Percentiles rank a stretch among this genome's conserved stretches.
phyloP scores from a whole-genome alignment of 169 alveolate species.

The Cardiosporidium cionae region DNA sequence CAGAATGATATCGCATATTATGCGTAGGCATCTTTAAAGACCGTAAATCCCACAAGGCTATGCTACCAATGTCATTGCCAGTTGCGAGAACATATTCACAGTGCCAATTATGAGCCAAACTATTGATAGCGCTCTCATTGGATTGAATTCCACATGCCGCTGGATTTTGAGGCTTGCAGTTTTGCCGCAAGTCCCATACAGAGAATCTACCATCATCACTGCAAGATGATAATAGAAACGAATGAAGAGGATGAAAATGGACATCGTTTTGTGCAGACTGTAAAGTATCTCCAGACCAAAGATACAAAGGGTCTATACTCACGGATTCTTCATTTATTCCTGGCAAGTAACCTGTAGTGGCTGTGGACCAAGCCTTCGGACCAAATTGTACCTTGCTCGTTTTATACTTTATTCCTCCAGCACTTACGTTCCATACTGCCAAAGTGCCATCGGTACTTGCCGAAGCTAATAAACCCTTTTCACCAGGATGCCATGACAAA shows the following conservation, averaged over 20 bases:
- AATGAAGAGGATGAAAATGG: not conserved
- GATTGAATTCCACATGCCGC: not conserved
- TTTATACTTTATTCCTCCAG: not conserved
- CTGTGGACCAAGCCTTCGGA: not conserved
- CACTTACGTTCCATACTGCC: not conserved
- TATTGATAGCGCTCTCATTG: not conserved
- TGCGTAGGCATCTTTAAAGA: not conserved
- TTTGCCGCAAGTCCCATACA: not conserved
- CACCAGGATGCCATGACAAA: slow-evolving; percentile 1
- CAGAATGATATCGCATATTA: not conserved
- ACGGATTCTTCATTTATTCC: not conserved
- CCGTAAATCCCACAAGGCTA: slow-evolving; percentile 1
- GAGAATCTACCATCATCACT: not conserved
- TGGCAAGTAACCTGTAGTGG: not conserved
- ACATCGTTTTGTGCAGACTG: not conserved
- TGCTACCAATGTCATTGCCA: not conserved
- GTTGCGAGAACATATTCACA: not conserved
- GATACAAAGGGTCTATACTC: not conserved
- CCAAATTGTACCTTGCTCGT: not conserved
- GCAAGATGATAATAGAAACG: not conserved
- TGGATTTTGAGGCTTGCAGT: not conserved
- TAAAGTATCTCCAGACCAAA: not conserved
- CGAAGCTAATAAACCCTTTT: not conserved
- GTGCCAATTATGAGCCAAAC: slow-evolving; percentile 11
- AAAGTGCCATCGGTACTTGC: not conserved